Conservation (phyloP, 257 asterid species). For the Coffea canephora region DNA sequence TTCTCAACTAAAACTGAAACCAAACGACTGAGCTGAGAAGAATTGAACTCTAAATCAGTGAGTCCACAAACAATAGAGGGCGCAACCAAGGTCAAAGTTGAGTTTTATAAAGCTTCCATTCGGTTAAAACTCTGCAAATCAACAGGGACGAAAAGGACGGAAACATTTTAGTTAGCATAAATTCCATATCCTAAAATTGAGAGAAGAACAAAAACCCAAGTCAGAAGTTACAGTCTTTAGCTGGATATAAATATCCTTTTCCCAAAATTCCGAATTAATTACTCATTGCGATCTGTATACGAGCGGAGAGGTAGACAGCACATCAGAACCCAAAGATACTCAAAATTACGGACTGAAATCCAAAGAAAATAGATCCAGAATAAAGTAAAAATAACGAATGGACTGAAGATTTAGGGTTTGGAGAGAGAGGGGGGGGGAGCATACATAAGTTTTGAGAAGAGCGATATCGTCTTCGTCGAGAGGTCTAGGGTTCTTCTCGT, state of each 20-base stretch:
- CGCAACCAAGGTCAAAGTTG: too few relatives aligned
- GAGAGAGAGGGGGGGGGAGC: neutral
- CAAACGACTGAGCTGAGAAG: neutral
- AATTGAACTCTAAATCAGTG: neutral
- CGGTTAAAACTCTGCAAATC: too few relatives aligned
- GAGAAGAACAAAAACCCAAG: neutral
- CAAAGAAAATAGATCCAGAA: neutral
- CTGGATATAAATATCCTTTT: neutral
- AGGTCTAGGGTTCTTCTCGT: slow-evolving; percentile 90
- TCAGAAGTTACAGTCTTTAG: neutral
- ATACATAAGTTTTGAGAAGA: slow-evolving; percentile 83
- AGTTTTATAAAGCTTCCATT: too few relatives aligned
- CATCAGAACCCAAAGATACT: neutral
- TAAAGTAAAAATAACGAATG: neutral
- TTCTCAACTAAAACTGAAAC: slow-evolving; percentile 1
- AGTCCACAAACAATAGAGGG: neutral
- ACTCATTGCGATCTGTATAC: neutral
- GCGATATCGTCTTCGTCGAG: slow-evolving; percentile 94
- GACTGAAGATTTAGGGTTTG: slow-evolving; percentile 34
- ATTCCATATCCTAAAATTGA: neutral
- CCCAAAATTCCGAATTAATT: neutral
- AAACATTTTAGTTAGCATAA: neutral
- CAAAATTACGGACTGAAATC: neutral
- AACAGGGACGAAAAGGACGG: too few relatives aligned
- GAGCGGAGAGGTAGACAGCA: neutral